Evolutionary conservation across 176 grass and related monocot genomes (phyloP).

Genomic region (Ananas comosus): DNA sequence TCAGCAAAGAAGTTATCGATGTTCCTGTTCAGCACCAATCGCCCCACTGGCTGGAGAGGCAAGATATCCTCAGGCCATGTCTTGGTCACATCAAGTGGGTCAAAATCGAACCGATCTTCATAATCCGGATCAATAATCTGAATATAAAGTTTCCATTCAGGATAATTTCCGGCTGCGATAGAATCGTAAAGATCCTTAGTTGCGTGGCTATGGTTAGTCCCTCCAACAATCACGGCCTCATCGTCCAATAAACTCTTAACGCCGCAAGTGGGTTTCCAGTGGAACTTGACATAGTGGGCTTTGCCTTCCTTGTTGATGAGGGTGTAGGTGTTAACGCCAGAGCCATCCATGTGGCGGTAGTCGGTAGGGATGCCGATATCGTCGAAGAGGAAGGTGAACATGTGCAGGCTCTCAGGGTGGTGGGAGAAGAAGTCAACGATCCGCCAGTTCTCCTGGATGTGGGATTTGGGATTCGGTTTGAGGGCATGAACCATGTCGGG

Average conservation of each 20-base stretch:
- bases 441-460: slow-evolving; percentile 99
- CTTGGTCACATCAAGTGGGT: slow-evolving; percentile 96
- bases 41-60: slow-evolving; percentile 79
- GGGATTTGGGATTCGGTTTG: slow-evolving; percentile 83
- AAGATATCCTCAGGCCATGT: slow-evolving; percentile 90
- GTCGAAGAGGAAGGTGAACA: slow-evolving; percentile 96
- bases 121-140: slow-evolving; percentile 75
- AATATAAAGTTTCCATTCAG: slow-evolving; percentile 84
- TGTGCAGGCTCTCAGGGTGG: slow-evolving; percentile 92
- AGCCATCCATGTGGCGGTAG: slow-evolving; percentile 99
- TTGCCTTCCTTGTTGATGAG: slow-evolving; percentile 71
- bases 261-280: slow-evolving; percentile 93
- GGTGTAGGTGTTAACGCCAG: slow-evolving; percentile 90
- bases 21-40: slow-evolving; percentile 86
- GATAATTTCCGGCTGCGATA: slow-evolving; percentile 79
- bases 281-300: slow-evolving; percentile 92
- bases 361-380: slow-evolving; percentile 85
- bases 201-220: slow-evolving; percentile 93
- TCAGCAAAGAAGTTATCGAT: slow-evolving; percentile 95
- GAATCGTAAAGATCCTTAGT: slow-evolving; percentile 80
- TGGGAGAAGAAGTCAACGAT: slow-evolving; percentile 96
- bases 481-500: slow-evolving; percentile 97
- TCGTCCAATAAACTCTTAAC: slow-evolving; percentile 65
- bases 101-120: slow-evolving; percentile 70
- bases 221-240: slow-evolving; percentile 73